These are phyloP conservation scores for Mycosphaerella sp. DNA, from an alignment of 2,329 filamentous ascomycete genomes.

Conservation along the genomic window DNA sequence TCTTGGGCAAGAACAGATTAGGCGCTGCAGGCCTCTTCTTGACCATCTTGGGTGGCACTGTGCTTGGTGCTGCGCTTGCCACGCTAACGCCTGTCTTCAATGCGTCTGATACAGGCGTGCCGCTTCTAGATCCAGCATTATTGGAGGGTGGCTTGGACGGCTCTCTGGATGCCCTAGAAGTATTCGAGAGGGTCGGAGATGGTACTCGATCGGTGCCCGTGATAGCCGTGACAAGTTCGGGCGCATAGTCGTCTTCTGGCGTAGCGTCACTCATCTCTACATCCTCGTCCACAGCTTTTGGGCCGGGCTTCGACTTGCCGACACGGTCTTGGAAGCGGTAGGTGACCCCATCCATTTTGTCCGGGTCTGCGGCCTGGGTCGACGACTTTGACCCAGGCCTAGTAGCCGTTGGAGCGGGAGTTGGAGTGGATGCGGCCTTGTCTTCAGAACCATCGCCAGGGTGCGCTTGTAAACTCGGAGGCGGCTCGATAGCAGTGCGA, in stretches of 20 bases:
- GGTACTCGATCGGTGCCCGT: neutral
- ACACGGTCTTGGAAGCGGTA: constrained; percentile 30
- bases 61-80: neutral
- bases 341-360: constrained; percentile 36
- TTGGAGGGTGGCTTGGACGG: neutral
- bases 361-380: constrained; percentile 22
- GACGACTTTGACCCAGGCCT: neutral
- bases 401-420: neutral
- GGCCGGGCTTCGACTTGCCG: constrained; percentile 19
- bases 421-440: neutral
- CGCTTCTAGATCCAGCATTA: neutral
- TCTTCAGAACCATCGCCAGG: neutral
- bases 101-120: neutral
- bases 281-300: constrained; percentile 18
- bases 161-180: neutral
- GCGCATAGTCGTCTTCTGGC: constrained; percentile 1
- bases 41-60: constrained; percentile 9
- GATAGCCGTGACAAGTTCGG: neutral
- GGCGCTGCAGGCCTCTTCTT: constrained; percentile 8
- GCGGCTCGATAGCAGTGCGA: neutral
- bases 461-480: neutral
- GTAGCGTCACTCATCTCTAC: constrained; percentile 31
- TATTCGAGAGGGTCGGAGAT: neutral
- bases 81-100: constrained; percentile 3
- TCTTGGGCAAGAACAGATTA: constrained; percentile 17